Conservation (phyloP, 1,139 yeast genomes). For the Kodamaea suecica region DNA sequence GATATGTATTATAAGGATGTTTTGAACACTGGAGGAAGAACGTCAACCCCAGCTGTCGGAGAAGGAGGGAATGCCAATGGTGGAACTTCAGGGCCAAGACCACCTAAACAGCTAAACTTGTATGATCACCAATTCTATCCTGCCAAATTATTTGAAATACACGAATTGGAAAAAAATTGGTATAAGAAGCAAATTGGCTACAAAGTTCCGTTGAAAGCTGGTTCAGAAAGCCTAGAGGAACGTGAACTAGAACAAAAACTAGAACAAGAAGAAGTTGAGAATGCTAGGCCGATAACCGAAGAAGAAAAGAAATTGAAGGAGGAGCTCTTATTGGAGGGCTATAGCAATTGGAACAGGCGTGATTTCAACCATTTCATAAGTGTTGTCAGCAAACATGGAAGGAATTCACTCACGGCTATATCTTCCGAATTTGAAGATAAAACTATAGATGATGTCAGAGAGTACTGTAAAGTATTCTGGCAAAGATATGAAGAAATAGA, state of each 20-base stretch:
- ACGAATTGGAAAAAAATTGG: slow-evolving; percentile 64
- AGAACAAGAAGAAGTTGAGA: slow-evolving; percentile 60
- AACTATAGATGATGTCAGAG: slow-evolving; percentile 63
- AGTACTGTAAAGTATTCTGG: slow-evolving; percentile 71
- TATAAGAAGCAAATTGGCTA: slow-evolving; percentile 52
- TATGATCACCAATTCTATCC: slow-evolving; percentile 76
- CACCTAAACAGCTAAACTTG: slow-evolving; percentile 66
- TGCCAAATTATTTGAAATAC: slow-evolving; percentile 54
- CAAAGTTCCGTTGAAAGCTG: slow-evolving; percentile 47
- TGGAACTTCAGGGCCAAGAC: slow-evolving; percentile 49
- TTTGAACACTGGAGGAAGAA: slow-evolving; percentile 60
- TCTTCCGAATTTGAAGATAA: slow-evolving; percentile 65
- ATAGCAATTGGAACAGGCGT: slow-evolving; percentile 64
- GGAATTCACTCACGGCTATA: slow-evolving; percentile 59
- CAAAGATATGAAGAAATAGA: slow-evolving; percentile 59
- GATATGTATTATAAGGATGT: slow-evolving; percentile 81
- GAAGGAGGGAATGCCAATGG: slow-evolving; percentile 14
- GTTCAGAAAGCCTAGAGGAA: slow-evolving; percentile 40
- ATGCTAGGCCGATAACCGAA: slow-evolving; percentile 63
- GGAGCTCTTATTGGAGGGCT: slow-evolving; percentile 56
- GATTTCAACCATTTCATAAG: slow-evolving; percentile 68
- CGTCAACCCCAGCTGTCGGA: slow-evolving; percentile 21
- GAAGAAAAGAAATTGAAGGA: slow-evolving; percentile 61
- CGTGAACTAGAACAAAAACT: slow-evolving; percentile 53
- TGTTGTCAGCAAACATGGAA: slow-evolving; percentile 62